Evolutionary conservation across 2,329 filamentous ascomycete species (phyloP).

Genomic region (Cladosporium oxysporum): DNA sequence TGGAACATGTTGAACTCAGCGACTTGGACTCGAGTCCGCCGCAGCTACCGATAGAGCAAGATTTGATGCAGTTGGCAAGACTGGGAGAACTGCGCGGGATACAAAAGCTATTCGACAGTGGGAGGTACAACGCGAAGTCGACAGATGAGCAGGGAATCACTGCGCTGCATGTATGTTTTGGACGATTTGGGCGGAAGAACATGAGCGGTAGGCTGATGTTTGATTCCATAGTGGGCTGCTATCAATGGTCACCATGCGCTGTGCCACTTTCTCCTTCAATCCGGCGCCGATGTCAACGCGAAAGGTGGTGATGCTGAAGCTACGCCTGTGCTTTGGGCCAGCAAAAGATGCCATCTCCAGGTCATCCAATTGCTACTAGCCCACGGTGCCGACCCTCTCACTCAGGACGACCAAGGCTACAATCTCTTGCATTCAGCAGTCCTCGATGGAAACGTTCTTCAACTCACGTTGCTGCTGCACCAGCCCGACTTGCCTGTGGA

Average conservation of each 20-base stretch:
- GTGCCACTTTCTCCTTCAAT: slow-evolving; percentile 89
- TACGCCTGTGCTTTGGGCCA: slow-evolving; percentile 94
- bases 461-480: slow-evolving; percentile 86
- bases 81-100: slow-evolving; percentile 83
- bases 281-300: slow-evolving; percentile 86
- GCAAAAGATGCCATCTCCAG: slow-evolving; percentile 95
- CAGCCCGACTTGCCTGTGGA: slow-evolving; percentile 89
- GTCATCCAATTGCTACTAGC: slow-evolving; percentile 89
- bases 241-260: slow-evolving; percentile 99
- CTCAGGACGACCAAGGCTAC: slow-evolving; percentile 93
- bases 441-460: slow-evolving; percentile 91
- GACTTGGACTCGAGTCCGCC: slow-evolving; percentile 38
- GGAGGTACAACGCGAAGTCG: slow-evolving; percentile 79
- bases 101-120: slow-evolving; percentile 83
- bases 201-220: slow-evolving; percentile 14
- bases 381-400: slow-evolving; percentile 86
- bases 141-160: slow-evolving; percentile 92
- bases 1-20: slow-evolving; percentile 40
- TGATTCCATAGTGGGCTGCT: slow-evolving; percentile 76
- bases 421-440: slow-evolving; percentile 97
- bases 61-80: slow-evolving; percentile 94
- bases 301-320: slow-evolving; percentile 95
- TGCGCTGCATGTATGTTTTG: slow-evolving; percentile 76
- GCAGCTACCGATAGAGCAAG: slow-evolving; percentile 61
- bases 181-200: neutral